phyloP scores from a whole-genome alignment of 768 basidiomycete genomes.

The Mycena indigotica region DNA sequence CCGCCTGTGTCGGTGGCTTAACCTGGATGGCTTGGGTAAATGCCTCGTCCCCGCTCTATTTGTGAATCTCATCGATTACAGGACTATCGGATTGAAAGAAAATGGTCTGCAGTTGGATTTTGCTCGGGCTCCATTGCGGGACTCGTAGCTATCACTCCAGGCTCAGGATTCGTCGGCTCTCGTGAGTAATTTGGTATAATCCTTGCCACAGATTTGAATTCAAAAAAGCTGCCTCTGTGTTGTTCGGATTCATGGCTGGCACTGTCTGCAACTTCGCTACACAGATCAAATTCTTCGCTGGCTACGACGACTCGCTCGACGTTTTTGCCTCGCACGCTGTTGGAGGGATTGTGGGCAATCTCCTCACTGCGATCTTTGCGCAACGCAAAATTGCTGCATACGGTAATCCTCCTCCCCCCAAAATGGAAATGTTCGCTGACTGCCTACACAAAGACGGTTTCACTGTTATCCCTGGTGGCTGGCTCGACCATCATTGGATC shows the following conservation, averaged over 20 bases:
- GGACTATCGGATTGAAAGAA: slow-evolving; percentile 91
- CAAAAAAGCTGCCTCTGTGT: slow-evolving; percentile 70
- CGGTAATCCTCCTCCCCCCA: too few species aligned
- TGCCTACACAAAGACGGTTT: too few species aligned
- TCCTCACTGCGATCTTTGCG: slow-evolving; percentile 88
- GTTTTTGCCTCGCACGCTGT: slow-evolving; percentile 86
- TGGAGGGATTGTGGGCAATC: slow-evolving; percentile 79
- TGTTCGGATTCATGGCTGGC: slow-evolving; percentile 84
- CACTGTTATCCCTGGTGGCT: slow-evolving; percentile 73
- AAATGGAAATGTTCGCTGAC: too few species aligned
- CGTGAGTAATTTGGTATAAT: slow-evolving; percentile 45
- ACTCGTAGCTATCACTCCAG: slow-evolving; percentile 89
- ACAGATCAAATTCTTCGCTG: slow-evolving; percentile 81
- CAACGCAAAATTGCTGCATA: slow-evolving; percentile 77
- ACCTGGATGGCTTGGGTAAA: slow-evolving; percentile 91
- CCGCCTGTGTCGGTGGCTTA: slow-evolving; percentile 82
- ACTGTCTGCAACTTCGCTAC: slow-evolving; percentile 92
- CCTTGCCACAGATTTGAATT: not conserved
- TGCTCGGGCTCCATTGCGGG: slow-evolving; percentile 94
- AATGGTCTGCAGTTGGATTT: slow-evolving; percentile 93
- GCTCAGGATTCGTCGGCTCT: slow-evolving; percentile 76
- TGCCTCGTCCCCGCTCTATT: not conserved
- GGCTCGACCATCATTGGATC: slow-evolving; percentile 78
- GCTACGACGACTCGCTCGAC: slow-evolving; percentile 82
- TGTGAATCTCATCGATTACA: slow-evolving; percentile 23